Conservation (phyloP, 345 rosid genomes). For the Cardamine resedifolia region DNA sequence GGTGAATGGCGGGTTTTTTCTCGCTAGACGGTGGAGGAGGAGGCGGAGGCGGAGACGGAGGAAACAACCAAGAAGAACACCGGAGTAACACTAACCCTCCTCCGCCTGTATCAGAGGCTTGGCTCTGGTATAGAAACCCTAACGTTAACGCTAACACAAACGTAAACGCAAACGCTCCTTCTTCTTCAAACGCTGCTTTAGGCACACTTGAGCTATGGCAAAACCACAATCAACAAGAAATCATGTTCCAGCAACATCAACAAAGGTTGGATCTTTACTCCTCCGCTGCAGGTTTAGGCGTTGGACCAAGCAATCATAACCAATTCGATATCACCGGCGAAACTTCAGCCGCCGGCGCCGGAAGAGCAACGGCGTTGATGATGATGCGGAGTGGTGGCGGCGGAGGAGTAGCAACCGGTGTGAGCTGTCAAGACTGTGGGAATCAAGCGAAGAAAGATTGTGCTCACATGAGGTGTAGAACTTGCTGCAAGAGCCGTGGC, state of each 20-base stretch:
- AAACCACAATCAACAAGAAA: conserved; percentile 53
- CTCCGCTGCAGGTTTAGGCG: conserved; percentile 62
- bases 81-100: conserved; percentile 44
- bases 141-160: conserved; percentile 34
- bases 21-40: conserved; percentile 49
- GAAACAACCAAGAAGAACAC: conserved; percentile 38
- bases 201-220: conserved; percentile 85
- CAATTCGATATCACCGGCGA: conserved; percentile 48
- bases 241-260: conserved; percentile 48
- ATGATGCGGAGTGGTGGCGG: conserved; percentile 39
- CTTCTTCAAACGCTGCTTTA: conserved; percentile 39
- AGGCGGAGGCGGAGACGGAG: conserved; percentile 41
- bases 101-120: conserved; percentile 44
- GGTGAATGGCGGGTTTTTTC: conserved; percentile 55
- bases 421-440: conserved; percentile 86
- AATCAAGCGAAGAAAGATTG: conserved; percentile 94
- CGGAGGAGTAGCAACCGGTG: conserved; percentile 26
- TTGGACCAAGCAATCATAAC: conserved; percentile 56
- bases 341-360: conserved; percentile 37
- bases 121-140: conserved; percentile 64
- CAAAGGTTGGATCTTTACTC: conserved; percentile 60
- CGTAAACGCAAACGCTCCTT: conserved; percentile 33
- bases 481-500: conserved; percentile 90
- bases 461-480: conserved; percentile 68
- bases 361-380: conserved; percentile 41